phyloP scores from a whole-genome alignment of 306 rosid species.

The Amphicarpaea edgeworthii region DNA sequence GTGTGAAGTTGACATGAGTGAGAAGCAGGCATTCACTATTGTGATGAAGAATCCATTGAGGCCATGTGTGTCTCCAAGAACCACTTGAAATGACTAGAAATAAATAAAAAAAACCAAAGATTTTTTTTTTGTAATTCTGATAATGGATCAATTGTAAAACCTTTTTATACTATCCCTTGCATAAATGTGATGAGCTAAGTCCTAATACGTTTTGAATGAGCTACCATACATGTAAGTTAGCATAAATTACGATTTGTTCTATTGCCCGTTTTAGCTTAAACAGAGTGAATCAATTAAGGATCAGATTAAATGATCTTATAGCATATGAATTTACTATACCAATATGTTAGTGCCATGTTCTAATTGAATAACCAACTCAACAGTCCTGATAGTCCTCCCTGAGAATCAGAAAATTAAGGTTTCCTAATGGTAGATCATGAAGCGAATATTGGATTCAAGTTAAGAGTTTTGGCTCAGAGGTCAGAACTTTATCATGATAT shows the following conservation, averaged over 20 bases:
- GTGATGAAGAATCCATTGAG: slow-evolving; percentile 62
- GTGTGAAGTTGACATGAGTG: slow-evolving; percentile 61
- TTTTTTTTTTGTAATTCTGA: background rate
- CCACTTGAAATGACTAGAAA: no score
- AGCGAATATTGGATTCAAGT: background rate
- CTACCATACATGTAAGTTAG: background rate
- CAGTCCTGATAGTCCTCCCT: background rate
- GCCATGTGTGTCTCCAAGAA: slow-evolving; percentile 50
- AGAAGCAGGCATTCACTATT: slow-evolving; percentile 57
- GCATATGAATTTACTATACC: background rate
- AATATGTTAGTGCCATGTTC: background rate
- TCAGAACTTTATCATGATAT: background rate
- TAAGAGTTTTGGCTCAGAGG: background rate
- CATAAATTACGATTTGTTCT: background rate
- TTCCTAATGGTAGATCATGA: background rate
- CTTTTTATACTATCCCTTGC: background rate
- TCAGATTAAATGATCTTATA: background rate
- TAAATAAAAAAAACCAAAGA: no score
- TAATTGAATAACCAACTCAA: background rate
- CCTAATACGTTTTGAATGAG: background rate
- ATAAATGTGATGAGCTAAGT: background rate
- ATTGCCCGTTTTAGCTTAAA: background rate
- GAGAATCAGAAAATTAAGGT: background rate
- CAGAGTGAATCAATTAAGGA: background rate
- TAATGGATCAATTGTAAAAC: background rate